These are phyloP conservation scores for Xerocomellus dryophilus DNA, from an alignment of 768 basidiomycete species.

Conservation along the genomic window DNA sequence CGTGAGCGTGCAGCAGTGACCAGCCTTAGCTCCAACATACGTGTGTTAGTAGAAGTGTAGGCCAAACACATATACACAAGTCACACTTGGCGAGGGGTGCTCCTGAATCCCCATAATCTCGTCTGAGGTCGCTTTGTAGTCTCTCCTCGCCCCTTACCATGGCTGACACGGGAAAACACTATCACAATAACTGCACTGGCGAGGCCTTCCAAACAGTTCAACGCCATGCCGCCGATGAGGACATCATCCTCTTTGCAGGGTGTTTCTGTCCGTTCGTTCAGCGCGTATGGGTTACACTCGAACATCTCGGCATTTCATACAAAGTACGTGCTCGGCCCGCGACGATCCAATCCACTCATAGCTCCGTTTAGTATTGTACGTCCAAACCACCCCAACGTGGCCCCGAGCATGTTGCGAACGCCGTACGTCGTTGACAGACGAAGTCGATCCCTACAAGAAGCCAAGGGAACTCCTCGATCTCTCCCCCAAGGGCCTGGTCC, in stretches of 20 bases:
- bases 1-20: not conserved
- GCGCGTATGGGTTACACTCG: slow-evolving; percentile 73
- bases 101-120: too few species aligned
- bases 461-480: slow-evolving; percentile 74
- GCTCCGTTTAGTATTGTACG: slow-evolving; percentile 38
- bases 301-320: slow-evolving; percentile 69
- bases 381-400: not conserved
- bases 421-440: slow-evolving; percentile 42
- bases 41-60: too few species aligned
- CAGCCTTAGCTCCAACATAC: not conserved
- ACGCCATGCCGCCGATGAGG: slow-evolving; percentile 43
- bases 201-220: slow-evolving; percentile 56
- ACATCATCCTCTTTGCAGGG: slow-evolving; percentile 65
- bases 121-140: too few species aligned
- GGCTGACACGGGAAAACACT: slow-evolving; percentile 39
- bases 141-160: slow-evolving; percentile 11
- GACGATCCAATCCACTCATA: not conserved
- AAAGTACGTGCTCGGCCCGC: slow-evolving; percentile 41
- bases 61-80: too few species aligned
- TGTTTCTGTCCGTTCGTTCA: slow-evolving; percentile 86
- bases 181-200: slow-evolving; percentile 44
- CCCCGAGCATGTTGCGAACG: not conserved
- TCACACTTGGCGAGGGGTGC: too few species aligned
- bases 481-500: slow-evolving; percentile 81
- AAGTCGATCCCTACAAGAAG: slow-evolving; percentile 82